phyloP scores from a whole-genome alignment of 208 protist genomes.

The Leishmania braziliensis region DNA sequence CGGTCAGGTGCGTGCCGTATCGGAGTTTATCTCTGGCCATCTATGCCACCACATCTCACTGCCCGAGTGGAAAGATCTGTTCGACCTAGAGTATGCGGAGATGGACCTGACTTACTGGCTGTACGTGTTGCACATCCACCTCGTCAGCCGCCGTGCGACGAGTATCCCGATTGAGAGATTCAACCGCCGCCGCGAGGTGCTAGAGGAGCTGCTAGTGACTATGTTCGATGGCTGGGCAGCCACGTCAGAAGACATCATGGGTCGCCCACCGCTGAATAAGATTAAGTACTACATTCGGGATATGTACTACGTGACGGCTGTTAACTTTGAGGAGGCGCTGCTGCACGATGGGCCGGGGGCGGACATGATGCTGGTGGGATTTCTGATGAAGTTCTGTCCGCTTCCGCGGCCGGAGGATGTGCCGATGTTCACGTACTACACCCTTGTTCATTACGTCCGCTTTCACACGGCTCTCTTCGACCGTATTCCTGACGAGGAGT shows the following conservation, averaged over 20 bases:
- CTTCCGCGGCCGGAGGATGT: slow-evolving; percentile 87
- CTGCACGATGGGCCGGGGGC: slow-evolving; percentile 79
- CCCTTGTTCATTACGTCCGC: slow-evolving; percentile 91
- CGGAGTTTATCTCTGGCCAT: slow-evolving; percentile 90
- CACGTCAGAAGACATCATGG: slow-evolving; percentile 89
- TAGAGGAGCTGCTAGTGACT: slow-evolving; percentile 86
- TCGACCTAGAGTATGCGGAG: slow-evolving; percentile 89
- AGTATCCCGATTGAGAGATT: slow-evolving; percentile 88
- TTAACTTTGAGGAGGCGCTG: slow-evolving; percentile 90
- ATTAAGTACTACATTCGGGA: slow-evolving; percentile 90
- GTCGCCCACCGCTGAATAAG: slow-evolving; percentile 83
- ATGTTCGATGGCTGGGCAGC: slow-evolving; percentile 88
- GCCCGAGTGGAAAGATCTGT: slow-evolving; percentile 78
- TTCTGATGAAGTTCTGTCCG: slow-evolving; percentile 90
- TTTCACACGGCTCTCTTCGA: slow-evolving; percentile 92
- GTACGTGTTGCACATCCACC: slow-evolving; percentile 88
- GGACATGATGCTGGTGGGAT: slow-evolving; percentile 88
- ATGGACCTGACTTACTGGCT: slow-evolving; percentile 91
- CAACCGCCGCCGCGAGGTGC: slow-evolving; percentile 84
- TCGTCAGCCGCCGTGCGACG: slow-evolving; percentile 81
- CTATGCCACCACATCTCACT: slow-evolving; percentile 88
- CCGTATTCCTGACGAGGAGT: slow-evolving; percentile 79
- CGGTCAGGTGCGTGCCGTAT: slow-evolving; percentile 80
- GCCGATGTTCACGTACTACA: slow-evolving; percentile 91
- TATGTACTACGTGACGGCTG: slow-evolving; percentile 91